Base-by-base conservation (phyloP, 2,329 filamentous ascomycete species). In the Alternaria alternata region DNA sequence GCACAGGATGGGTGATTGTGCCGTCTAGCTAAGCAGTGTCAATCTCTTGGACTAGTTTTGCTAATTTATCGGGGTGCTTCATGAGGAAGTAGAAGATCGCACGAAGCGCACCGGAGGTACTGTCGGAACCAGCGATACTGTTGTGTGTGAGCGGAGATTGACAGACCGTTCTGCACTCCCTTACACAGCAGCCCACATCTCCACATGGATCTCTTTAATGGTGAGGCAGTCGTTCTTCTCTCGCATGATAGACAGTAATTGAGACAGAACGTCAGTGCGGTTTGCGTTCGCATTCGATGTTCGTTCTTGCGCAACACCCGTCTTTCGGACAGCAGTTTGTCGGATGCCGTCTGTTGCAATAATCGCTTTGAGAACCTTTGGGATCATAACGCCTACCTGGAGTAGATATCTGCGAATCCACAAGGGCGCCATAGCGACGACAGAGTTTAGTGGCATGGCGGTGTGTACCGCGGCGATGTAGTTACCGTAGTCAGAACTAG, bases 41-140 rank as follows among this genome's bases (percentile, higher is more conserved):
- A 26, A 26, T 26, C 24, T 26, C 1, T 26, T 26, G 2, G 24
- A n/a, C 16, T 5, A 12, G 11, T 14, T 38, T 38, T 26, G 24
- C 24, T 26, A 26, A 26, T 26, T 26, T 26, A 7, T 26, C 24
- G 7, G 24, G 75, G 52, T 77, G 64, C 44, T 74, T 76, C 26
- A 81, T 69, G 4, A 78, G 67, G 57, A 78, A 70, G 63, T 79
- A 82, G 18, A 81, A 67, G 18, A 79, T 68, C 11, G 70, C 61
- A 7, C 72, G 67, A 5, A 80, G 59, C 9, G 68, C 61, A 12
- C 75, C 71, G 7, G 75, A 72, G 0, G 77, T 80, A 5, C 77
- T 80, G 26, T 78, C 76, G 12, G 68, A 61, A 20, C 78, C 77
- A 4, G 75, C 77, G 34, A 75, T 74, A 41, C 73, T 60, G 58